Conservation (phyloP, 805 yeast genomes). For the Ogataea pini region DNA sequence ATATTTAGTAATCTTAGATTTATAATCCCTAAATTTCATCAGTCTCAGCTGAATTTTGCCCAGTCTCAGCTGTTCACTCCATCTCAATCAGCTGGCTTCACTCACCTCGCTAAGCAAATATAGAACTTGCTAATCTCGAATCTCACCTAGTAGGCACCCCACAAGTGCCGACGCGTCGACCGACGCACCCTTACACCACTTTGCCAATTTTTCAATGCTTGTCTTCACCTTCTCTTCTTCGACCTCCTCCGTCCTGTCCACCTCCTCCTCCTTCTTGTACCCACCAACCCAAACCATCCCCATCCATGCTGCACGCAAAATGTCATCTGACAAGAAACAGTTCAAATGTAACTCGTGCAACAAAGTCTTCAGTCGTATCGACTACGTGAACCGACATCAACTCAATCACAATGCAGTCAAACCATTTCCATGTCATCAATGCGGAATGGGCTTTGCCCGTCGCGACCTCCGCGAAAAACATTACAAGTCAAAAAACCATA, state of each 20-base stretch:
- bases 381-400: slow-evolving; percentile 36
- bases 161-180: too few species aligned
- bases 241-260: not conserved
- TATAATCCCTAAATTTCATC: too few species aligned
- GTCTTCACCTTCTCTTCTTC: too few species aligned
- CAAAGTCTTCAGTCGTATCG: slow-evolving; percentile 18
- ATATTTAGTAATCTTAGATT: too few species aligned
- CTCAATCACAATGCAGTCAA: slow-evolving; percentile 32
- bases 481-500: slow-evolving; percentile 27
- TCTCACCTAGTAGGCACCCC: too few species aligned
- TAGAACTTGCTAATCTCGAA: too few species aligned
- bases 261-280: not conserved
- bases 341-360: slow-evolving; percentile 12
- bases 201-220: too few species aligned
- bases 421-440: slow-evolving; percentile 32
- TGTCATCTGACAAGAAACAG: slow-evolving; percentile 1
- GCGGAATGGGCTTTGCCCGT: slow-evolving; percentile 33
- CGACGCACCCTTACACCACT: too few species aligned
- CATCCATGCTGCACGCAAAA: not conserved
- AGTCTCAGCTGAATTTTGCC: too few species aligned
- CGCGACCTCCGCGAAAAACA: slow-evolving; percentile 37
- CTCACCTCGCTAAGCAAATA: too few species aligned
- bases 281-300: not conserved
- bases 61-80: too few species aligned
- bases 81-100: too few species aligned